These are phyloP conservation scores for Rutstroemia sydowiana DNA, from an alignment of 2,329 filamentous ascomycete genomes.

Conservation along the genomic window DNA sequence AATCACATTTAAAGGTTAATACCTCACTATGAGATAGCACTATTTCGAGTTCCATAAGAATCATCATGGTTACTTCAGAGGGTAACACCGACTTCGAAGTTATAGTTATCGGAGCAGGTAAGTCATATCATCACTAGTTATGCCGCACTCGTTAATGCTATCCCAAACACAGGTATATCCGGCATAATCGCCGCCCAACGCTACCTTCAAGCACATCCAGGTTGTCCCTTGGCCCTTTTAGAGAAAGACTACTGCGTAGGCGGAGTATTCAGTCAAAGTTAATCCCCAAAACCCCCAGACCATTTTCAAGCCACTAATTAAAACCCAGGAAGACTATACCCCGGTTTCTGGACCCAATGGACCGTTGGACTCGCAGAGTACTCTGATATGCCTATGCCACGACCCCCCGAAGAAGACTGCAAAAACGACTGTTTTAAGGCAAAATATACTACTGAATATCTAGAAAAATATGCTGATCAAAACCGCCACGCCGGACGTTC, in stretches of 20 bases:
- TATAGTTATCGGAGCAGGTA: constrained; percentile 2
- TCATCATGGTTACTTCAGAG: not conserved
- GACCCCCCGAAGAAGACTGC: constrained; percentile 22
- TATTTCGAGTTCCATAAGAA: not conserved
- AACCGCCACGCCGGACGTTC: constrained; percentile 15
- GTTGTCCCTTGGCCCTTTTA: constrained; percentile 9
- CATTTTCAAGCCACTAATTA: not conserved
- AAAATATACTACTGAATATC: constrained; percentile 25
- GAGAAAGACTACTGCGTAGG: constrained; percentile 11
- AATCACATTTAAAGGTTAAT: too few species aligned
- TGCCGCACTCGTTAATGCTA: not conserved
- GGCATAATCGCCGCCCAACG: constrained; percentile 14
- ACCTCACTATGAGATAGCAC: not conserved
- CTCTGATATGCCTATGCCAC: constrained; percentile 27
- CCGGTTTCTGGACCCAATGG: constrained; percentile 28
- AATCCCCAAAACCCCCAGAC: not conserved
- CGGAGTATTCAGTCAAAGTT: not conserved
- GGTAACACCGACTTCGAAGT: not conserved
- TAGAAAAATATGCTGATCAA: constrained; percentile 20
- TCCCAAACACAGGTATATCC: constrained; percentile 5
- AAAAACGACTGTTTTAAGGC: constrained; percentile 24
- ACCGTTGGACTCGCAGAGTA: constrained; percentile 27
- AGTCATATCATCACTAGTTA: not conserved
- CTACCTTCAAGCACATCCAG: constrained; percentile 15
- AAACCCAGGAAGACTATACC: constrained; percentile 21